Evolutionary conservation across 73 alveolate species (phyloP).

Genomic region (Effrenium voratum): DNA sequence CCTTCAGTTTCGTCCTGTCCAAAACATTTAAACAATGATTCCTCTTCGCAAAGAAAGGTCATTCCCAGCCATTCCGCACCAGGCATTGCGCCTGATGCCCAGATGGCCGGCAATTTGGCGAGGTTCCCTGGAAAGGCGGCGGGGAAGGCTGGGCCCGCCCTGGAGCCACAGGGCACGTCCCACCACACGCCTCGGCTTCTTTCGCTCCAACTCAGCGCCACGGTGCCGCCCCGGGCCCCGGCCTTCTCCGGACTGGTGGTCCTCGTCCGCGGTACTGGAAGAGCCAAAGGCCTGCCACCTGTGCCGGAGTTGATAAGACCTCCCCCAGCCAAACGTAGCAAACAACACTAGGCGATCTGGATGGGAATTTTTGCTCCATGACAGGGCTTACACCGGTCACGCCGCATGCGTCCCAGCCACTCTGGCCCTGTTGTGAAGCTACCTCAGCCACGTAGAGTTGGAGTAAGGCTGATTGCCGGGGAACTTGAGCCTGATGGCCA

Average conservation of each 20-base stretch:
- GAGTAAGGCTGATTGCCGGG: not conserved
- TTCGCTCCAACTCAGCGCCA: not conserved
- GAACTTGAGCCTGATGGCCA: not conserved
- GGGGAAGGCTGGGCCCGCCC: not conserved
- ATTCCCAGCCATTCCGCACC: not conserved
- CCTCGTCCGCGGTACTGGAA: not conserved
- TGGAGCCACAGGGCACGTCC: not conserved
- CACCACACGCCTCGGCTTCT: not conserved
- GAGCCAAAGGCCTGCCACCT: slow-evolving; percentile 41
- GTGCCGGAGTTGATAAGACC: not conserved
- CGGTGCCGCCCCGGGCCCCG: not conserved
- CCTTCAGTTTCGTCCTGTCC: too few species aligned
- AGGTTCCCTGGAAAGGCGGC: not conserved
- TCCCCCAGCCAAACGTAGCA: not conserved
- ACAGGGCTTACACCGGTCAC: too few species aligned
- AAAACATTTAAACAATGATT: too few species aligned
- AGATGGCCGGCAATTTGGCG: not conserved
- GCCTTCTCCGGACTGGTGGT: slow-evolving; percentile 49
- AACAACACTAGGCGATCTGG: too few species aligned
- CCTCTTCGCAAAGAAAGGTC: not conserved
- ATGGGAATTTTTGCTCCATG: too few species aligned
- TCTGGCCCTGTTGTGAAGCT: slow-evolving; percentile 19
- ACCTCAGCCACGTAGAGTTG: not conserved
- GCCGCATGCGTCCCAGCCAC: not conserved
- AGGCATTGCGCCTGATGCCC: not conserved